These are phyloP conservation scores for Podospora conica DNA, from an alignment of 495 filamentous ascomycete species.

Conservation along the genomic window DNA sequence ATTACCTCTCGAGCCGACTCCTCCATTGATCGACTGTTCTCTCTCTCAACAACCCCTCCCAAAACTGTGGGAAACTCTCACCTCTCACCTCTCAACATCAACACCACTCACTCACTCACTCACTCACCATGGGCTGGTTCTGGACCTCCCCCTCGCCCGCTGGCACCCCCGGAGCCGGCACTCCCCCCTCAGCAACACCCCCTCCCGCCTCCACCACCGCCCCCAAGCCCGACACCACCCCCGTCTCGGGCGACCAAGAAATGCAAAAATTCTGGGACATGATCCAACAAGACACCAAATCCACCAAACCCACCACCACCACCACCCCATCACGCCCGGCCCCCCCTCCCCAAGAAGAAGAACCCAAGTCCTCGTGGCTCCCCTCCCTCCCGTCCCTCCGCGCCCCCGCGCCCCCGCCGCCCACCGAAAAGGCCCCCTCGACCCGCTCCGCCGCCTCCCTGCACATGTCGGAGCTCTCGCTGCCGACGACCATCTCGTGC, in stretches of 20 bases:
- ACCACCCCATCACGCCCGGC: background rate
- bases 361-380: background rate
- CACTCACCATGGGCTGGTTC: conserved; percentile 47
- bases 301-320: conserved; percentile 1
- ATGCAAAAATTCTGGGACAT: conserved; percentile 38
- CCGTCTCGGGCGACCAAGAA: conserved; percentile 32
- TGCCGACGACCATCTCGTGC: conserved; percentile 81
- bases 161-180: conserved; percentile 7
- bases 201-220: conserved; percentile 7
- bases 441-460: conserved; percentile 12
- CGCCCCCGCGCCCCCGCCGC: conserved; percentile 11
- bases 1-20: background rate
- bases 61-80: background rate
- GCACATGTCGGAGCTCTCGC: conserved; percentile 52
- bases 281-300: conserved; percentile 26
- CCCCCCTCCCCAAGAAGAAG: conserved; percentile 8
- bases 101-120: background rate
- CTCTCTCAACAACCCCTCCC: background rate
- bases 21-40: background rate
- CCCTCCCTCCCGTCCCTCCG: conserved; percentile 7
- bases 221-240: conserved; percentile 14
- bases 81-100: background rate
- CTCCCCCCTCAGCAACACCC: background rate
- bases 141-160: conserved; percentile 32
- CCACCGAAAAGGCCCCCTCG: background rate